phyloP scores from a whole-genome alignment of 208 protist species.

The Leishmania lainsoni region DNA sequence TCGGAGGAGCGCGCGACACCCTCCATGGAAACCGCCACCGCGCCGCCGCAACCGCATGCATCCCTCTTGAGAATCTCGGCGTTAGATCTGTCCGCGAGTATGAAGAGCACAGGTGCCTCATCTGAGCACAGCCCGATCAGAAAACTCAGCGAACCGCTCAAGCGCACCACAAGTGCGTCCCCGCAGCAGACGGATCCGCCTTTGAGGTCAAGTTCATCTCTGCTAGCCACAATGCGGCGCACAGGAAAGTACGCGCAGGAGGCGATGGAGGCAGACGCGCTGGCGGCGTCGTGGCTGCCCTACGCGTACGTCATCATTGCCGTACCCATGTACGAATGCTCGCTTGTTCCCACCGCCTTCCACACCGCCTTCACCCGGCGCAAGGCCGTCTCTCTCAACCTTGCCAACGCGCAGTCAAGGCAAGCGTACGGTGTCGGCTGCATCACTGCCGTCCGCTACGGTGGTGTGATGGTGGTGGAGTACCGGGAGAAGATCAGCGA shows the following conservation, averaged over 20 bases:
- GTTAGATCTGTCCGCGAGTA: background rate
- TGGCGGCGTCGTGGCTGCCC: constrained; percentile 50
- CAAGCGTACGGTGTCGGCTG: constrained; percentile 60
- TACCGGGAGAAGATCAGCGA: constrained; percentile 46
- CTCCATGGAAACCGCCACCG: background rate
- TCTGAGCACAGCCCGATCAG: background rate
- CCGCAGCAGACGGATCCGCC: constrained; percentile 3
- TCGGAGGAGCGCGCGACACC: background rate
- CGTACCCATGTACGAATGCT: constrained; percentile 68
- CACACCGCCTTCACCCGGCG: constrained; percentile 37
- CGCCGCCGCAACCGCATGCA: constrained; percentile 3
- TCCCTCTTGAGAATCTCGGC: background rate
- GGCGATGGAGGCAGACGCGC: constrained; percentile 27
- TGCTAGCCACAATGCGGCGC: constrained; percentile 5
- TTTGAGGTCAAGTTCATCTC: background rate
- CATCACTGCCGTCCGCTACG: constrained; percentile 62
- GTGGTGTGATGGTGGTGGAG: constrained; percentile 63
- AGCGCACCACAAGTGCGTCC: constrained; percentile 3
- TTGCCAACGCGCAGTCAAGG: constrained; percentile 41
- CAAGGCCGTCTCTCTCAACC: constrained; percentile 61
- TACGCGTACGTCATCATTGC: constrained; percentile 62
- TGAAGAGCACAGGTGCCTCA: background rate
- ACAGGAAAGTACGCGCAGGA: constrained; percentile 25
- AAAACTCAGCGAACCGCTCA: background rate
- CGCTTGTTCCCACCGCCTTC: constrained; percentile 49